phyloP scores from a whole-genome alignment of 2,329 filamentous ascomycete genomes.

The Pseudogymnoascus sp. region DNA sequence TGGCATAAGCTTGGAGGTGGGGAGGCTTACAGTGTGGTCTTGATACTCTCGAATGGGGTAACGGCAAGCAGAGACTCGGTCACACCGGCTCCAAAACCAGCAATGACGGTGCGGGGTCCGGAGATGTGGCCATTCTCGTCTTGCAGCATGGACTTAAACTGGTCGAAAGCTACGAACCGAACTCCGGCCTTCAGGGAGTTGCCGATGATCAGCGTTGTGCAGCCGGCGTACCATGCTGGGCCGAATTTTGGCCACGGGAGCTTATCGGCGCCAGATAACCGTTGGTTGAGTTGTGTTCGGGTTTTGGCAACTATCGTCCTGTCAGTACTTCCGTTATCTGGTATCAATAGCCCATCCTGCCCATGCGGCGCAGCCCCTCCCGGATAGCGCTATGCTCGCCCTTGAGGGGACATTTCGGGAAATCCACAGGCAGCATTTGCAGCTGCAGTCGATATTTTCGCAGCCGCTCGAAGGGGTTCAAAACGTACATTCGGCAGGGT shows the following conservation, averaged over 20 bases:
- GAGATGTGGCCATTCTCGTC: slow-evolving; percentile 83
- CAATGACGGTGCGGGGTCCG: slow-evolving; percentile 82
- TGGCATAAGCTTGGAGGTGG: not conserved
- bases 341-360: not conserved
- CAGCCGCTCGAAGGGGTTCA: not conserved
- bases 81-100: slow-evolving; percentile 88
- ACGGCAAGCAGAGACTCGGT: slow-evolving; percentile 91
- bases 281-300: slow-evolving; percentile 82
- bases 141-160: slow-evolving; percentile 76
- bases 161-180: slow-evolving; percentile 92
- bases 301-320: slow-evolving; percentile 67
- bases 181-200: slow-evolving; percentile 96
- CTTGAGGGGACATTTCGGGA: no score
- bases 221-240: slow-evolving; percentile 92
- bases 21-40: slow-evolving; percentile 68
- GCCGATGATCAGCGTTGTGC: slow-evolving; percentile 91
- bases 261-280: slow-evolving; percentile 73
- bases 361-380: not conserved
- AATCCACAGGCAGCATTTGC: not conserved
- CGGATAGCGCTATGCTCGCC: not conserved
- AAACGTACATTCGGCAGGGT: slow-evolving; percentile 78
- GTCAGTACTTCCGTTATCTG: not conserved
- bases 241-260: slow-evolving; percentile 93
- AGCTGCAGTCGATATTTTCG: not conserved
- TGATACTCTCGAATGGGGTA: slow-evolving; percentile 95